Percentiles rank a stretch among this genome's conserved stretches.
These are phyloP conservation scores for Fistulinella staudtii DNA, from an alignment of 1,284 basidiomycete genomes.

Conservation along the genomic window DNA sequence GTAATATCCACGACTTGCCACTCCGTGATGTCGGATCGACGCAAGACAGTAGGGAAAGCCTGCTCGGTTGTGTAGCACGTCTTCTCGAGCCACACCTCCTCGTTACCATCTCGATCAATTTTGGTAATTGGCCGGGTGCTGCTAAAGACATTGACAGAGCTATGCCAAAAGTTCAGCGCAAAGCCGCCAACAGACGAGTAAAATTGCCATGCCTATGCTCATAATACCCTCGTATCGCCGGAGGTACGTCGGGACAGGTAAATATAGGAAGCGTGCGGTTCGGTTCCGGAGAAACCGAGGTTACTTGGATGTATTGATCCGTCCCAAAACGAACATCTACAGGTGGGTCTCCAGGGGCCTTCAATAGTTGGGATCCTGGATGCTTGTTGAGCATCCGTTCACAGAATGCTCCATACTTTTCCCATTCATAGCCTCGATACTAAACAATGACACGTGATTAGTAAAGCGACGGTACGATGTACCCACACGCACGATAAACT, in stretches of 20 bases:
- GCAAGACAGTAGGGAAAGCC: slow-evolving; percentile 87
- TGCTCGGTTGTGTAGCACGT: slow-evolving; percentile 85
- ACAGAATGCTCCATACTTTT: slow-evolving; percentile 85
- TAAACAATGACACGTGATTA: slow-evolving; percentile 27
- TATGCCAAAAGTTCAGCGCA: slow-evolving; percentile 29
- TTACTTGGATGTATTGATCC: slow-evolving; percentile 87
- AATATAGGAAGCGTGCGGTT: slow-evolving; percentile 79
- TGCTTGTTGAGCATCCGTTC: slow-evolving; percentile 93
- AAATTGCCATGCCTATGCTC: slow-evolving; percentile 64
- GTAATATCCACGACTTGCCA: slow-evolving; percentile 77
- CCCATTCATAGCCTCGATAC: slow-evolving; percentile 92
- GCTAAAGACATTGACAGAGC: slow-evolving; percentile 80
- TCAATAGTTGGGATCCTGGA: slow-evolving; percentile 80
- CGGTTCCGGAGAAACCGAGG: slow-evolving; percentile 81
- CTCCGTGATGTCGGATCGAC: slow-evolving; percentile 85
- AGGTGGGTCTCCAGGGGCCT: slow-evolving; percentile 71
- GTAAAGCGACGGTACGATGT: background rate
- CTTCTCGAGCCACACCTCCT: slow-evolving; percentile 87
- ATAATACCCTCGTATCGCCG: slow-evolving; percentile 80
- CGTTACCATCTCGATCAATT: slow-evolving; percentile 54
- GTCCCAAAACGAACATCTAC: slow-evolving; percentile 79
- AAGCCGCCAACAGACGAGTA: background rate
- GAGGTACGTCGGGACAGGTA: slow-evolving; percentile 79
- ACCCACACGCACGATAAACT: slow-evolving; percentile 69
- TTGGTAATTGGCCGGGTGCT: slow-evolving; percentile 69